A percentile compares a stretch with the other conserved stretches of the same genome.
phyloP scores from a whole-genome alignment of 352 stramenopile genomes.

The Pythium myriotylum region DNA sequence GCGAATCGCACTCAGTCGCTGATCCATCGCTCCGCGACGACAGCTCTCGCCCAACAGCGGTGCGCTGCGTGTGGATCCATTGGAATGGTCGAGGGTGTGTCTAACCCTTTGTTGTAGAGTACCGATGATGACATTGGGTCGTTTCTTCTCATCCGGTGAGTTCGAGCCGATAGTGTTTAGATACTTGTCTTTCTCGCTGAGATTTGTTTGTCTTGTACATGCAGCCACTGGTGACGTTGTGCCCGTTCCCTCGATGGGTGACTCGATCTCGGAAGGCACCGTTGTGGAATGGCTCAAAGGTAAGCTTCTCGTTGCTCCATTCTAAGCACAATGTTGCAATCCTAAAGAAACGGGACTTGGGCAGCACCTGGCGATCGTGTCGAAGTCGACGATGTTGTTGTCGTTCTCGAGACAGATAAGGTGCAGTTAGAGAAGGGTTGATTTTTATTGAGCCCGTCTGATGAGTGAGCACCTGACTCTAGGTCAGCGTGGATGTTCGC shows the following conservation, averaged over 20 bases:
- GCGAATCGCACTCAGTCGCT: slow-evolving; percentile 14
- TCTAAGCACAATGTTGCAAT: neutral
- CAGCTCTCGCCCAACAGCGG: slow-evolving; percentile 12
- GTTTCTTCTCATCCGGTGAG: slow-evolving; percentile 58
- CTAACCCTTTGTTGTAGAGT: slow-evolving; percentile 21
- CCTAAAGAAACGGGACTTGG: slow-evolving; percentile 1
- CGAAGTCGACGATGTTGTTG: slow-evolving; percentile 95
- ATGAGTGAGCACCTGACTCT: neutral
- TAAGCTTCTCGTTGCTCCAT: slow-evolving; percentile 12
- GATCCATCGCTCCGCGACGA: slow-evolving; percentile 10
- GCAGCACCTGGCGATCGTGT: slow-evolving; percentile 92
- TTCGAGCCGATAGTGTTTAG: neutral
- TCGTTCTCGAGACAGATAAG: slow-evolving; percentile 99
- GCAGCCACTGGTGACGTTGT: slow-evolving; percentile 47
- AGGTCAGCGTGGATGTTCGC: slow-evolving; percentile 79
- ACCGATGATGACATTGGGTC: slow-evolving; percentile 28
- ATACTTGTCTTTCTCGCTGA: neutral
- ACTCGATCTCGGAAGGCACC: slow-evolving; percentile 98
- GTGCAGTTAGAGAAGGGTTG: slow-evolving; percentile 41
- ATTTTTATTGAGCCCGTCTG: neutral
- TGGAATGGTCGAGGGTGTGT: slow-evolving; percentile 12
- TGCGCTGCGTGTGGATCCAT: neutral
- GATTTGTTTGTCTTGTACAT: too few relatives aligned
- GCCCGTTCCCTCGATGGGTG: slow-evolving; percentile 88
- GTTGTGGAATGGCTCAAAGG: slow-evolving; percentile 96